Evolutionary conservation across 208 protist genomes (phyloP).

Genomic region (Trypanosoma lewisi): DNA sequence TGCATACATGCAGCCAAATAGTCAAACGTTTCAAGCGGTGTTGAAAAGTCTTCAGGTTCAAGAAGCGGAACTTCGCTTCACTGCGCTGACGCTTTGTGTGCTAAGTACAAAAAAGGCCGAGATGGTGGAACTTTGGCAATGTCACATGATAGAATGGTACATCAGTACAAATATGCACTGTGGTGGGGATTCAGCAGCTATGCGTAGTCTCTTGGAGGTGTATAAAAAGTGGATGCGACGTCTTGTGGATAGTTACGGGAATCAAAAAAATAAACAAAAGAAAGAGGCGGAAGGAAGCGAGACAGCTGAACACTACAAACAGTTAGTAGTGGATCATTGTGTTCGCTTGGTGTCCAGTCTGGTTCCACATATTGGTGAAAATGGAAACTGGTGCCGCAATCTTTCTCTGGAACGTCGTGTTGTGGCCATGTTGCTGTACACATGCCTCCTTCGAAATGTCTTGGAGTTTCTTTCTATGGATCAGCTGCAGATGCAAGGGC

Average conservation of each 20-base stretch:
- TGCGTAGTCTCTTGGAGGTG: conserved; percentile 56
- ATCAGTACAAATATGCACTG: conserved; percentile 76
- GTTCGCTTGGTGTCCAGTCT: conserved; percentile 34
- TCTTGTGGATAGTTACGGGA: conserved; percentile 40
- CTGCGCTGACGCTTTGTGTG: conserved; percentile 64
- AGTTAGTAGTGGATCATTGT: conserved; percentile 40
- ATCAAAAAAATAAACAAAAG: conserved; percentile 19
- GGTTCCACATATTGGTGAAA: conserved; percentile 53
- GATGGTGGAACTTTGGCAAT: conserved; percentile 60
- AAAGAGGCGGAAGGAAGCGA: conserved; percentile 12
- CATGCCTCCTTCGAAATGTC: conserved; percentile 30
- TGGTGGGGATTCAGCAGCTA: conserved; percentile 74
- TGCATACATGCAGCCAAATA: conserved; percentile 42
- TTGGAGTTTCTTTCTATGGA: conserved; percentile 16
- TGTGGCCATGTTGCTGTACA: conserved; percentile 51
- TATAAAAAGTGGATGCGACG: conserved; percentile 74
- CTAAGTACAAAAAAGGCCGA: conserved; percentile 55
- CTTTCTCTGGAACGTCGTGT: conserved; percentile 67
- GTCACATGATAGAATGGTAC: conserved; percentile 71
- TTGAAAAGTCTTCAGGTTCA: conserved; percentile 41
- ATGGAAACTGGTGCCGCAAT: conserved; percentile 17
- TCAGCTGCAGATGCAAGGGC: conserved; percentile 10
- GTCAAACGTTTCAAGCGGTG: conserved; percentile 35
- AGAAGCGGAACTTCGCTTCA: conserved; percentile 64
- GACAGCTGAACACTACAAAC: conserved; percentile 18